Evolutionary conservation across 179 eudicot species (phyloP).

Genomic region (Beta corolliflora): DNA sequence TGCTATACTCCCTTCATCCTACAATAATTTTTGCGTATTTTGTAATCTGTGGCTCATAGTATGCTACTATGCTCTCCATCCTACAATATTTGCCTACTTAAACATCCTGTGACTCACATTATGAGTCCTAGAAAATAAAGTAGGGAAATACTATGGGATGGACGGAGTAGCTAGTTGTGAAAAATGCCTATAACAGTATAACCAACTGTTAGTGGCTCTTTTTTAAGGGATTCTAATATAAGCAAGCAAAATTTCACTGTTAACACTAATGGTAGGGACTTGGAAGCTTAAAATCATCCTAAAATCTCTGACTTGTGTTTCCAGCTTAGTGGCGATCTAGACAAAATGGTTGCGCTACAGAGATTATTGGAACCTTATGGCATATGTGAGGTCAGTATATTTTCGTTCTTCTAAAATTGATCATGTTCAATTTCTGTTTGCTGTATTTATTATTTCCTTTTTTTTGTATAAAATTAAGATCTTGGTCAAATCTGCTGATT

Average conservation of each 20-base stretch:
- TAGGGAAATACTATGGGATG: not conserved
- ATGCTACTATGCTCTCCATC: not conserved
- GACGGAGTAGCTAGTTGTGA: not conserved
- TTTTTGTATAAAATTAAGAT: not conserved
- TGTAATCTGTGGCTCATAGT: no score
- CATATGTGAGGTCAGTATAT: slow-evolving; percentile 60
- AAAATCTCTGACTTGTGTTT: slow-evolving; percentile 14
- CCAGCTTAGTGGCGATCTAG: slow-evolving; percentile 61
- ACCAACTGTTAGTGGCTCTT: not conserved
- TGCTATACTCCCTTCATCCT: no score
- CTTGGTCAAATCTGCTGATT: not conserved
- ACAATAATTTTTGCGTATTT: no score
- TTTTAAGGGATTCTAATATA: not conserved
- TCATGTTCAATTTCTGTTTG: not conserved
- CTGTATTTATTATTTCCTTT: not conserved
- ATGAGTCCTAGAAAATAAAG: not conserved
- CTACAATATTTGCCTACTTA: not conserved
- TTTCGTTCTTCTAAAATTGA: not conserved
- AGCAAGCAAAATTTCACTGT: not conserved
- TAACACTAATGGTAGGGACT: not conserved
- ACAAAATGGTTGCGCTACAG: slow-evolving; percentile 73
- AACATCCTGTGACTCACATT: not conserved
- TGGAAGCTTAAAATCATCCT: not conserved
- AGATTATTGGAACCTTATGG: slow-evolving; percentile 68
- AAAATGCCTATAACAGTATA: not conserved